Evolutionary conservation across 2,329 filamentous ascomycete genomes (phyloP), one percentile per base, ranked within the genome.

Genomic region (Penicillium sp.): DNA sequence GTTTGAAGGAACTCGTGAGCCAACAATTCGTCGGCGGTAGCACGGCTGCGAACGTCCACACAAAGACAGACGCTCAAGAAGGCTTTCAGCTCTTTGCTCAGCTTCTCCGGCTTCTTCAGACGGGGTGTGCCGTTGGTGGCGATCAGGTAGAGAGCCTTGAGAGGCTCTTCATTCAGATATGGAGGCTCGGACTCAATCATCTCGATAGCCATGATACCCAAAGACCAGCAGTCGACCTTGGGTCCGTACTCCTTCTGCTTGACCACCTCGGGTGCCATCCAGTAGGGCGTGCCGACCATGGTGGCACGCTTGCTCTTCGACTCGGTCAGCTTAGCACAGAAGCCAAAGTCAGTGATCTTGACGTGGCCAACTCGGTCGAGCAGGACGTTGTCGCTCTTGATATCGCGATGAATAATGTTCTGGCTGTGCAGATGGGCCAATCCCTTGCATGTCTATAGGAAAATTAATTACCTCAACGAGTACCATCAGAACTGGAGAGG

Each of bases 121-220:
- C 92, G 88, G 22, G 95, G 95, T 3, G 95, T 98, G 66, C 95
- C 95, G 79, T 98, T 98, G 56, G 95, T 99, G 50, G 95, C 95
- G 74, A 99, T 99, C 62, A 99, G 85, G 76, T 96, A 99, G 49
- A 99, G 85, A 7, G 95, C 95, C 83, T 98, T 98, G 57, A 99
- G 85, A 0, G 95, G 95, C 77, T 98, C 94, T 78, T 98, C 95
- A 78, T 98, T 98, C 39, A 98, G 86, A 76, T 99, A 99, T 0
- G 95, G 95, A 6, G 95, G 95, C 77, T 99, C 95, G 18, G 92
- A 96, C 76, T 99, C 95, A 72, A 98, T 98, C 95, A 99, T 97
- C 79, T 99, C 95, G 71, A 99, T 98, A 24, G 95, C 94, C 95
- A 98, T 99, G 79, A 99, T 99, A 72, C 95, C 95, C 62, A 99